Evolutionary conservation across 345 rosid genomes (phyloP).

Genomic region (Citrus cavaleriei): DNA sequence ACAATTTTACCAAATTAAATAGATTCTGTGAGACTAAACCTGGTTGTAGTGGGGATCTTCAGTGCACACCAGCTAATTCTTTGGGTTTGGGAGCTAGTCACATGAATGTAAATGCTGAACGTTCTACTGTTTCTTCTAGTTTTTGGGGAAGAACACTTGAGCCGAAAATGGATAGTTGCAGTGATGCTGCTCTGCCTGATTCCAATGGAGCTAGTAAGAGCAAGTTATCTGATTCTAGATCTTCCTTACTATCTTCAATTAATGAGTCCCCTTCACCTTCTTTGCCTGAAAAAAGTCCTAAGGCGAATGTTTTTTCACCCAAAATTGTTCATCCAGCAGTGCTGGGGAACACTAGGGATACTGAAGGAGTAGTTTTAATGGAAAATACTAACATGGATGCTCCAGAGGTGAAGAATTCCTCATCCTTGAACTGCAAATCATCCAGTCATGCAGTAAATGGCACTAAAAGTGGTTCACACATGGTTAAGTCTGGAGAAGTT

Average conservation of each 20-base stretch:
- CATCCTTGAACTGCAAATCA: conserved; percentile 23
- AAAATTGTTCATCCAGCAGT: conserved; percentile 30
- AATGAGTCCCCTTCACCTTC: conserved; percentile 26
- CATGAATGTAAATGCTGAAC: conserved; percentile 21
- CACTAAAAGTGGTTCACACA: conserved; percentile 4
- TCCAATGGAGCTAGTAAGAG: conserved; percentile 19
- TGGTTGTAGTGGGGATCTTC: conserved; percentile 25
- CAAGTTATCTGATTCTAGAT: conserved; percentile 25
- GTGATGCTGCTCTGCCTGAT: conserved; percentile 23
- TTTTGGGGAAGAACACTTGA: conserved; percentile 61
- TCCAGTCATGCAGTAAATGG: conserved; percentile 1
- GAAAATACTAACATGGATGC: conserved; percentile 20
- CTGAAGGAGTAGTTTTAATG: conserved; percentile 18
- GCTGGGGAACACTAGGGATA: conserved; percentile 15
- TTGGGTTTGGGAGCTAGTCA: conserved; percentile 20
- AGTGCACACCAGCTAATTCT: conserved; percentile 22
- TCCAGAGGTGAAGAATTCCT: conserved; percentile 14
- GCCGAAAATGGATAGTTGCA: conserved; percentile 17
- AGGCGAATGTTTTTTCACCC: conserved; percentile 16
- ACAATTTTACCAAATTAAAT: conserved; percentile 30
- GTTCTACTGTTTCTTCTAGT: conserved; percentile 34
- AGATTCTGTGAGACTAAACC: conserved; percentile 29
- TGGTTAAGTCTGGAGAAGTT: conserved; percentile 22
- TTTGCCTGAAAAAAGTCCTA: conserved; percentile 15
- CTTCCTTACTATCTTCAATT: conserved; percentile 46